Evolutionary conservation across 2,329 filamentous ascomycete genomes (phyloP), one percentile per base, ranked within the genome.

Genomic region (Oidium heveae): DNA sequence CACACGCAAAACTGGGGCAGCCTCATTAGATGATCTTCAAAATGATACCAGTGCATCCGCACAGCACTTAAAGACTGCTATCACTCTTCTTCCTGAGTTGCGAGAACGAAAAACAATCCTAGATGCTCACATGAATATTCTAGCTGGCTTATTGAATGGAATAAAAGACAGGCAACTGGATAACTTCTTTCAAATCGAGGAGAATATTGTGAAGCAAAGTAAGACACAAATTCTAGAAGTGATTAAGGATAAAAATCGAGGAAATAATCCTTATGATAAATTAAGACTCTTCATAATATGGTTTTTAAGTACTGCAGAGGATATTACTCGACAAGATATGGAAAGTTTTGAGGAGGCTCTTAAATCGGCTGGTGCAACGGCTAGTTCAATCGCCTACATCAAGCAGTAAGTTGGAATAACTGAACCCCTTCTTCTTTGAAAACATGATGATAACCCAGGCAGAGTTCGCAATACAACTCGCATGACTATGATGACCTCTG

Each of bases 101-200:
- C 76, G 87, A 58, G 91, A 96, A 67, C 80, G 91, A 56, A 98
- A 98, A 66, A 80, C 82, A n/a, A 76, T 82, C 20, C 75, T 98
- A 5, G 91, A 95, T 65, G 96, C 95, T 84, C 91, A 98, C 67
- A 98, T 98, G 91, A 95, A 94, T 65, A 94, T 96, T 56, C 74
- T 93, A 3, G 89, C 88, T 1, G 85, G 86, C 0, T 66, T 80
- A 2, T 64, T 80, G 43, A 74, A 71, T 0, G 88, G 87, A 1
- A 94, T 96, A 67, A 95, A 96, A 66, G 86, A 94, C 61, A 80
- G 91, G 16, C 88, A 96, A 66, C 73, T 98, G 6, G 91, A 98
- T 66, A 91, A 91, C 66, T 98, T 85, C 68, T 98, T 93, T 70
- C 86, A 96, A 65, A 72, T 94, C 6, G 93, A 98, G 66, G 89